Base-by-base conservation (phyloP, 768 basidiomycete genomes). In the Serendipita sp. region DNA sequence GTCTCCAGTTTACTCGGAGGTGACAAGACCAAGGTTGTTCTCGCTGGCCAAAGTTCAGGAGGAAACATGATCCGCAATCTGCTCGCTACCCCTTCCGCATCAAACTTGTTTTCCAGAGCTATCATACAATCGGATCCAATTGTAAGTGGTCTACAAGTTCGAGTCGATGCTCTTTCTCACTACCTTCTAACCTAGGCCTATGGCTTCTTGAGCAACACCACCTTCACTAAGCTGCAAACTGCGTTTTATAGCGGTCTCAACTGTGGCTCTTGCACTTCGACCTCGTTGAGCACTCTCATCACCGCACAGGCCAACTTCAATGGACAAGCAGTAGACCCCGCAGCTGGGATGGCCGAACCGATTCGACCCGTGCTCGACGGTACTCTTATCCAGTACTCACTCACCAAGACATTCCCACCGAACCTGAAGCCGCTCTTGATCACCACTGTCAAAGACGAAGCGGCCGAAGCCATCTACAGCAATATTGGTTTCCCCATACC, bases 121-220 rank as follows among this genome's bases (percentile, higher is more conserved):
- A 90, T 91, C 65, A 71, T 93, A 18, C 90, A 94, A 64, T 91
- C 89, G 0, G 92, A 93, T 70, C 88, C 91, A 2, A 88, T 93
- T 83, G 89, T 86, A 69, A 65, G 79, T 70, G 23, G 0, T 58
- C 36, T 0, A 45, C 18, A 41, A 35, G 41, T 56, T 16, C 35
- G 13, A 10, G 13, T 58, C n/a, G 23, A 32, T 13, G 38, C 41
- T 13, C 41, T 41, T 13, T 41, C 41, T 13, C 13, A 7, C 41
- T 2, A 41, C 1, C 41, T 41, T 13, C 1, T 0, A 1, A 7
- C 41, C 41, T 66, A 89, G 88, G 79, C 86, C 72, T 90, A 81
- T 69, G 89, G 89, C 3, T 86, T 90, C 71, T 75, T 88, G 3
- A 76, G 80, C 51, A 67, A 77, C 0, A 69, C 73, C 28, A 81